Base-by-base conservation (phyloP, 352 stramenopile genomes). In the Hyaloperonospora arabidopsidis region DNA sequence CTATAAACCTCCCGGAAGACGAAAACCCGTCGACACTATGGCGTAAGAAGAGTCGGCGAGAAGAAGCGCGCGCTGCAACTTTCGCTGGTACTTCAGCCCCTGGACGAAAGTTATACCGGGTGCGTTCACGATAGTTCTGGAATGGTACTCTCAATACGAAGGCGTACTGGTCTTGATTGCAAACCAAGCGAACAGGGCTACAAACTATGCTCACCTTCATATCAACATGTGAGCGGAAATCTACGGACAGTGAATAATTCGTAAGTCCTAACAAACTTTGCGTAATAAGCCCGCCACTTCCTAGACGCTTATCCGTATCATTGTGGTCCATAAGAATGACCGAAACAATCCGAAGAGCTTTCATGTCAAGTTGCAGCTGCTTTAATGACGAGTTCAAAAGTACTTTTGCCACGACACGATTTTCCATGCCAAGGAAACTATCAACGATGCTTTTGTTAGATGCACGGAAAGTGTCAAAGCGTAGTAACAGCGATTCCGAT, bases 331-430 rank as follows among this genome's bases (percentile, higher is more conserved):
- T 76, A 29, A 89, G 62, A 57, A 93, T 86, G 8, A 83, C 70
- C 12, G 84, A 89, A 1, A 91, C 81, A 35, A 93, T 72, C 19
- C 84, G 76, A 46, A 92, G 56, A 11, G 79, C 67, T 19, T 75
- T 70, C 45, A 88, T 60, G 50, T 83, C 65, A 5, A 93, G 54
- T 54, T 86, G 71, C 5, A 92, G 45, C 48, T 89, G 75, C 45
- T 73, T 84, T 29, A 93, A 55, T 15, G 79, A 90, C 10, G 81
- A 83, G 51, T 93, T 93, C 23, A 91, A 59, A n/a, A 93, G 55
- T 49, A 93, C 79, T 48, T 93, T 92, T 6, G 75, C 79, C 39
- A 92, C 76, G 17, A 89, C 82, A 2, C 71, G 78, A 54, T 92
- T 89, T 22, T 76, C 69, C 70, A 92, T 84, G 2, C 72, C 68